Percentiles rank a stretch among this genome's conserved stretches.
phyloP scores from a whole-genome alignment of 306 rosid species.

The Rosa rugosa region DNA sequence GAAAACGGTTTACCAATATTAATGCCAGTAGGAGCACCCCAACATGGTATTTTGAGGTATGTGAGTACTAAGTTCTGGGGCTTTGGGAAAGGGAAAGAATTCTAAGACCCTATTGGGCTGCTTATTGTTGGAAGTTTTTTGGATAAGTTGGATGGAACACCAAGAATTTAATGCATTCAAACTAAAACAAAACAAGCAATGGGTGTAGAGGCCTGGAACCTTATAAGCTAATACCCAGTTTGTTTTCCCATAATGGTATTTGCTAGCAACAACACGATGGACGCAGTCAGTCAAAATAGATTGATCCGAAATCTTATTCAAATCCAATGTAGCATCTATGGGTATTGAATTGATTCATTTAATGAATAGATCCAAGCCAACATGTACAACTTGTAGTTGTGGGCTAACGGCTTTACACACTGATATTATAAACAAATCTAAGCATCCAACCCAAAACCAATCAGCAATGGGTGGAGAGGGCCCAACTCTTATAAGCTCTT shows the following conservation, averaged over 20 bases:
- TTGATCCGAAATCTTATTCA: background rate
- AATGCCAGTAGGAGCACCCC: background rate
- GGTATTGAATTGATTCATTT: background rate
- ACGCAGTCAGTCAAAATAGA: background rate
- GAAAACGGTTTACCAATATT: background rate
- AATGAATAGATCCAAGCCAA: background rate
- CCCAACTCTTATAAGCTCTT: background rate
- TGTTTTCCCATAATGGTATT: background rate
- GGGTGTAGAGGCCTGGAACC: background rate
- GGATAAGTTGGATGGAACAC: background rate
- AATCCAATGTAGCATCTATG: background rate
- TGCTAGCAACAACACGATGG: background rate
- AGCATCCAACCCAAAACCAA: background rate
- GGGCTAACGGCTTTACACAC: background rate
- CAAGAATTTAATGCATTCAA: background rate
- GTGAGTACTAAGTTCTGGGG: background rate
- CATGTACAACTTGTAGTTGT: background rate
- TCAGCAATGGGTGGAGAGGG: background rate
- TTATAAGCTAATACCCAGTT: background rate
- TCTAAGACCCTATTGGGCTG: background rate
- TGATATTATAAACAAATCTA: background rate
- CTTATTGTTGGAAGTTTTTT: background rate
- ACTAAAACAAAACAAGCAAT: background rate
- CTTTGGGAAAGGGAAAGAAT: background rate
- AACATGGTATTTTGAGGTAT: background rate